Conservation (phyloP, 2,329 filamentous ascomycete genomes). For the Alternaria longipes region DNA sequence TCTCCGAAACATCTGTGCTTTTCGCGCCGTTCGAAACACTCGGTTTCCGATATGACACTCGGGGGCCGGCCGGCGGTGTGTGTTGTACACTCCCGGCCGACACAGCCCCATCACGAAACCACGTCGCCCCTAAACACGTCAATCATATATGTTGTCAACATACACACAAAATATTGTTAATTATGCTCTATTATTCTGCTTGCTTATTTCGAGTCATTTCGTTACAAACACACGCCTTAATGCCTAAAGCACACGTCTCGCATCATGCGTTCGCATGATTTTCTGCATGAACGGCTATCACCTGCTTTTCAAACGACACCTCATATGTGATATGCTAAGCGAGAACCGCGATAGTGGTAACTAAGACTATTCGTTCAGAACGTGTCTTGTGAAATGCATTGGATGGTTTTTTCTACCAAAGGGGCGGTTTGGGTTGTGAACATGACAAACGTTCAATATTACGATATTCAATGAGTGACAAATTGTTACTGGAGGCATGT, state of each 20-base stretch:
- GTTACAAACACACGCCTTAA: not conserved
- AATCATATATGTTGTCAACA: not conserved
- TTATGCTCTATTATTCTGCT: not conserved
- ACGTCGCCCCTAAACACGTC: not conserved
- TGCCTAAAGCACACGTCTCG: not conserved
- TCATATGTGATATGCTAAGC: constrained; percentile 2
- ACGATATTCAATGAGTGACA: not conserved
- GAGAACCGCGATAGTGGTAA: not conserved
- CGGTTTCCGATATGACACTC: not conserved
- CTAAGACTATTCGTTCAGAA: not conserved
- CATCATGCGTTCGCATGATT: not conserved
- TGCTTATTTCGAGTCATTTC: not conserved
- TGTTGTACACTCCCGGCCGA: not conserved
- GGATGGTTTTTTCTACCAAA: not conserved
- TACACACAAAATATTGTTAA: constrained; percentile 9
- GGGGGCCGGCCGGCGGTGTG: constrained; percentile 1
- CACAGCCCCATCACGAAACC: constrained; percentile 6
- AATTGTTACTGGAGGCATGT: not conserved
- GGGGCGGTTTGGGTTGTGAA: not conserved
- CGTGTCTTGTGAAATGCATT: not conserved
- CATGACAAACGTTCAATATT: not conserved
- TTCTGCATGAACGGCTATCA: constrained; percentile 1
- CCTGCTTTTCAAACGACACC: not conserved
- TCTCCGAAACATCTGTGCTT: not conserved
- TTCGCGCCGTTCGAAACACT: not conserved